Evolutionary conservation across 202 grass and related monocot species (phyloP), one percentile per base, ranked within the genome.

Genomic region (Setaria italica): DNA sequence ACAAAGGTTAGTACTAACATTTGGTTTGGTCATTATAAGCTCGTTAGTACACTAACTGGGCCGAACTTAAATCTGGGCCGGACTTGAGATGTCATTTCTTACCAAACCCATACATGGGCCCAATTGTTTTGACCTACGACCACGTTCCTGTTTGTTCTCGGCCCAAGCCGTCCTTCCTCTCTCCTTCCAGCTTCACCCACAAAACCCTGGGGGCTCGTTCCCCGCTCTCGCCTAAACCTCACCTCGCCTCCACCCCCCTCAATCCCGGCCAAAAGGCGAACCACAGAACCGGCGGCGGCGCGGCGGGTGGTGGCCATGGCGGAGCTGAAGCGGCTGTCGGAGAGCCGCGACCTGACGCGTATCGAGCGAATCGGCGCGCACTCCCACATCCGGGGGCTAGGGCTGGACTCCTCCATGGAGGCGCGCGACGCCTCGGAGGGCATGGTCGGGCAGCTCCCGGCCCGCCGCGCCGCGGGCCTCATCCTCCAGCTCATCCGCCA

Each of bases 341-440:
- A 98, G 89, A 95, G 89, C 70, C 93, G 91, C 25, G 95, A 98
- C 91, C 88, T 98, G 42, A 95, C 91, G 13, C 91, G 88, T 48
- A 98, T 98, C 25, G 95, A 98, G 84, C 90, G 96, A 29, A 98
- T 95, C 75, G 95, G 95, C 13, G 93, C 93, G 32, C 93, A 99
- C 91, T 99, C 96, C 72, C 96, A 99, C 88, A 99, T 99, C 86
- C 93, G 93, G 8, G 96, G 96, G 14, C 91, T 99, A 19, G 96
- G 96, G 0, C 82, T 99, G 33, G 96, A 99, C 85, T 81, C 88
- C 72, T 90, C 91, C n/a, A 84, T 99, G 13, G 96, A 99, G 88
- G 93, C 96, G 41, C 91, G 93, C 32, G 88, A 79, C 50, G 79
- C 92, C 72, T 99, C 93, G 12, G 93, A 99, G 84, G 96, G 96